Evolutionary conservation across 805 yeast species (phyloP), one percentile per base, ranked within the genome.

Genomic region (Candida coleopterorum): DNA sequence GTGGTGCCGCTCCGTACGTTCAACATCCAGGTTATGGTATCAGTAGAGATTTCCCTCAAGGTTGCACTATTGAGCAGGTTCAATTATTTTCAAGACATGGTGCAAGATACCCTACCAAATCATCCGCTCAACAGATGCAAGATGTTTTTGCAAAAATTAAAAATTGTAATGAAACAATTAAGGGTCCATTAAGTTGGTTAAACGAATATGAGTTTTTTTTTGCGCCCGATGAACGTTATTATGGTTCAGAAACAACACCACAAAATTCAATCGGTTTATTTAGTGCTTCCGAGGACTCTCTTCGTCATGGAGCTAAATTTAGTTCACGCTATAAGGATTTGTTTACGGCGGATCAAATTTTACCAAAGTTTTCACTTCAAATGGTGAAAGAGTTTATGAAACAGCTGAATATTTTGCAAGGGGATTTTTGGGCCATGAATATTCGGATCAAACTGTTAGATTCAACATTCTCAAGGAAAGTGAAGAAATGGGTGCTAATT

Each of bases 71-170:
- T 37, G 74, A 73, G 43, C 87, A 81, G 54, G 84, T 80, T 6
- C 85, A 80, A 45, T 57, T 81, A 12, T 59, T 80, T 37, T 77
- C 80, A 42, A 72, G 94, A 49, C 93, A 84, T 50, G 93, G 89
- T 16, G 89, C 83, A 53, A 65, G 93, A 43, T 82, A 68, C 50
- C 87, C 60, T 2, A 50, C 55, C n/a, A 37, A 30, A 20, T 32
- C 41, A 18, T 36, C 31, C 12, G 59, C 57, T 9, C 35, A 40
- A 33, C 23, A n/a, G 10, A 38, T 45, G 23, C 47, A 52, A 39
- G 37, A 46, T 6, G 34, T 53, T 37, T 29, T 41, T 40, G 26
- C 29, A 14, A 54, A 52, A 35, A 34, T 56, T 23, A 35, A 42
- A 22, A 26, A 35, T 16, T 43, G 42, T 42, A 38, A 39, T 9